phyloP scores from a whole-genome alignment of 495 filamentous ascomycete species.

The Lentithecium fluviatile region DNA sequence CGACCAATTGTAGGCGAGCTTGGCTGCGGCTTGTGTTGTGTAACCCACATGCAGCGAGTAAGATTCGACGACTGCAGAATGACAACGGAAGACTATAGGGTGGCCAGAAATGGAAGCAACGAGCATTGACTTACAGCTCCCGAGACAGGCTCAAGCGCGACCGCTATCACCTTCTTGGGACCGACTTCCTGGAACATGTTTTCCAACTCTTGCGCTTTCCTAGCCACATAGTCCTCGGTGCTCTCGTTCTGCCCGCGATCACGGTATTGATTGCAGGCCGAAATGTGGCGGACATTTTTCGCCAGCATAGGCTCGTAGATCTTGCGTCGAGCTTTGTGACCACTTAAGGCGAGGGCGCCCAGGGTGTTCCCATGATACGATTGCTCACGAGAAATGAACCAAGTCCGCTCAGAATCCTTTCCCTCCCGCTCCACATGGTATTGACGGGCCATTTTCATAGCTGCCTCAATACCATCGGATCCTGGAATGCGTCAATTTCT shows the following conservation, averaged over 20 bases:
- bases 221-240: conserved; percentile 49
- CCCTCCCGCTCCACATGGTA: conserved; percentile 56
- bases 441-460: conserved; percentile 64
- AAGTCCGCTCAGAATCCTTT: conserved; percentile 50
- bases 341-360: conserved; percentile 36
- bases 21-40: not conserved
- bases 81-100: no score
- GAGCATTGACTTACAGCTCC: conserved; percentile 47
- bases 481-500: not conserved
- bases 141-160: conserved; percentile 71
- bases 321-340: conserved; percentile 25
- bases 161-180: conserved; percentile 70
- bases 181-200: conserved; percentile 71
- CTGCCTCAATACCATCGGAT: conserved; percentile 38
- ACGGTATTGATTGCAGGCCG: conserved; percentile 68
- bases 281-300: conserved; percentile 61
- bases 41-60: not conserved
- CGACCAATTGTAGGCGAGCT: not conserved
- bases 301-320: conserved; percentile 57
- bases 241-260: conserved; percentile 43
- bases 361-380: conserved; percentile 40
- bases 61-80: not conserved
- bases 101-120: not conserved
- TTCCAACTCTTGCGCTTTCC: conserved; percentile 68
- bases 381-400: conserved; percentile 26